These are phyloP conservation scores for Neofusicoccum cordaticola DNA, from an alignment of 2,329 filamentous ascomycete genomes.

Conservation along the genomic window DNA sequence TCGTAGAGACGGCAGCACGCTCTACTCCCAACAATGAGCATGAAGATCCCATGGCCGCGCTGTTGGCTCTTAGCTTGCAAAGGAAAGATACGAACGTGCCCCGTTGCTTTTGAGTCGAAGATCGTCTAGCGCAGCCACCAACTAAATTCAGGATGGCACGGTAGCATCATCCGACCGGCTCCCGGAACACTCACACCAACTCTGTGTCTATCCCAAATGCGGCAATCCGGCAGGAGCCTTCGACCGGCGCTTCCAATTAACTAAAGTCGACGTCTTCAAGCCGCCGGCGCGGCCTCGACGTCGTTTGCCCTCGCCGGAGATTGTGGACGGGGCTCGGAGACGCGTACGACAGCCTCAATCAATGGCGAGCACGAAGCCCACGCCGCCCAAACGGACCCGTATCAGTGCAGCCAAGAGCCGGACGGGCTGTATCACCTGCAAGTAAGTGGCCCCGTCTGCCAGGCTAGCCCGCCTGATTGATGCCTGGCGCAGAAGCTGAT, in stretches of 20 bases:
- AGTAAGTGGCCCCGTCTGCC: neutral
- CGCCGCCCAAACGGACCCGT: neutral
- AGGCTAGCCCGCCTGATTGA: neutral
- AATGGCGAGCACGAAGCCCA: neutral
- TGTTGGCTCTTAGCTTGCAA: conserved; percentile 4
- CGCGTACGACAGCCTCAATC: neutral
- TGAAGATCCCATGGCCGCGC: neutral
- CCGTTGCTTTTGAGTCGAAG: neutral
- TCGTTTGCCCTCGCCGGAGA: neutral
- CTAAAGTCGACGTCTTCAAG: neutral
- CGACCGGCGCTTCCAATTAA: neutral
- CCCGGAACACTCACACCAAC: neutral
- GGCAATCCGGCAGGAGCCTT: neutral
- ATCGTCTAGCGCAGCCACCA: conserved; percentile 5
- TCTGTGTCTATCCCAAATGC: neutral
- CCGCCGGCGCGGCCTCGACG: neutral
- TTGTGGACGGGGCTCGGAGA: neutral
- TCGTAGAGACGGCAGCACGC: neutral
- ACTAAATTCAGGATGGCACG: neutral
- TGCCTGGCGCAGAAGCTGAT: neutral
- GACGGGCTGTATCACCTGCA: conserved; percentile 15
- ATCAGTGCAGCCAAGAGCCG: neutral
- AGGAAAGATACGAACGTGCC: neutral
- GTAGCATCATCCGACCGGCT: neutral
- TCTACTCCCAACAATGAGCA: conserved; percentile 10